phyloP scores from a whole-genome alignment of 148 eudicot species.

The Amaranthus palmeri region DNA sequence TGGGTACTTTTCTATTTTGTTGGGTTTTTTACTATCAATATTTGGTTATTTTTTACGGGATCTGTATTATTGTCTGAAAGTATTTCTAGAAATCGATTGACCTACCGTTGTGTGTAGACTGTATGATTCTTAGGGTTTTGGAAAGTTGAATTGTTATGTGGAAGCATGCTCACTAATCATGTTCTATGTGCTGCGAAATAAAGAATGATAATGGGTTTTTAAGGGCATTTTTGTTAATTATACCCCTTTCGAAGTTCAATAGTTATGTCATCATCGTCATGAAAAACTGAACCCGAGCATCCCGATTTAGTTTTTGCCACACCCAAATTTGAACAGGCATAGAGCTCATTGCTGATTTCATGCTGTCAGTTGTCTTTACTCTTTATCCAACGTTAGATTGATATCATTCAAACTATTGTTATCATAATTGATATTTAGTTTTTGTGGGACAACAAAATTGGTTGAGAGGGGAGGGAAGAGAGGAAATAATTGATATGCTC shows the following conservation, averaged over 20 bases:
- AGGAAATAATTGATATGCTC: no score
- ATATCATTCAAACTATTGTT: not conserved
- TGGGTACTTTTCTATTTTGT: conserved; percentile 26
- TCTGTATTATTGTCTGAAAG: not conserved
- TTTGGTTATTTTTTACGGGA: not conserved
- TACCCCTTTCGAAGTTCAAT: not conserved
- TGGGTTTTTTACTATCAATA: not conserved
- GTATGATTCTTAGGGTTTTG: not conserved
- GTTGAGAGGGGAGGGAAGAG: no score
- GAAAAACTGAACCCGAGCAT: no score
- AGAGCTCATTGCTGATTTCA: not conserved
- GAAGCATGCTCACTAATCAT: not conserved
- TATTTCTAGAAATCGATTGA: no score
- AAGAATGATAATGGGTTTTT: not conserved
- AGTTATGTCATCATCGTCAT: no score
- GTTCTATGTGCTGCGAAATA: not conserved
- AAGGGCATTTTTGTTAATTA: not conserved
- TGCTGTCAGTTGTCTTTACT: not conserved
- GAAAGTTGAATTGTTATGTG: not conserved
- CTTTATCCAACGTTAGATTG: not conserved
- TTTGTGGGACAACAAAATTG: no score
- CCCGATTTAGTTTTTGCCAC: no score
- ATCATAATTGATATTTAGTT: no score
- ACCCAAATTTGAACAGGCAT: not conserved
- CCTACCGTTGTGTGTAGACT: no score